Evolutionary conservation across 345 rosid species (phyloP), one percentile per base, ranked within the genome.

Genomic region (Aurinia saxatilis): DNA sequence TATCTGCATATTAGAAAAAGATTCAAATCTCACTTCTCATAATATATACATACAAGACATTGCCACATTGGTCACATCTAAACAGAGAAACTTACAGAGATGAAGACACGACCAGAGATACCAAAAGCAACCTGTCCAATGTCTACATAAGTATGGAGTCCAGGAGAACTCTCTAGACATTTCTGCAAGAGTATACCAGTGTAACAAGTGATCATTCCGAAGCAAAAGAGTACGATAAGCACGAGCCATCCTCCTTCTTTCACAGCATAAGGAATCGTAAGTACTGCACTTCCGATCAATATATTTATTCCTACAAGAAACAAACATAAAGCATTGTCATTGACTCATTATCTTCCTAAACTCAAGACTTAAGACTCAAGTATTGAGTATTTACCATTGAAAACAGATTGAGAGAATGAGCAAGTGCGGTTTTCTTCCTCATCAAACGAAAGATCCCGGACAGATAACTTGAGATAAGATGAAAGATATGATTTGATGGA

Each of bases 81-180:
- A 5, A 8, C 41, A 35, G 7, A 2, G 9, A 56, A 50, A 64
- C 86, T 79, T 76, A 82, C 93, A 0, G 93, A 79, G 50, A 85
- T 73, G 41, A 65, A 64, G 11, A 75, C 13, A 54, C 90, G 92
- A 47, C 96, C 96, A 6, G 60, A 5, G 14, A 56, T 5, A 2
- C 98, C 96, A 29, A 86, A 89, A 57, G 96, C 95, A 21, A 93
- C 96, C 71, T 92, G 89, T 7, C 93, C 98, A 1, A 89, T 78
- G 44, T 92, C 96, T 1, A 93, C 93, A 66, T 83, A 89, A 66
- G 96, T 89, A 8, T 73, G 71, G 59, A 86, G 73, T n/a, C 82
- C 81, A 1, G 93, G 86, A 62, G 87, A 68, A 74, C 83, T 80
- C 53, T 92, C 95, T 59, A 86, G 63, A 71, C 95, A 92, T 60